A percentile compares a stretch with the other conserved stretches of the same genome.
phyloP scores from a whole-genome alignment of 192 early-diverging fungal genomes.

The Coemansia brasiliensis region DNA sequence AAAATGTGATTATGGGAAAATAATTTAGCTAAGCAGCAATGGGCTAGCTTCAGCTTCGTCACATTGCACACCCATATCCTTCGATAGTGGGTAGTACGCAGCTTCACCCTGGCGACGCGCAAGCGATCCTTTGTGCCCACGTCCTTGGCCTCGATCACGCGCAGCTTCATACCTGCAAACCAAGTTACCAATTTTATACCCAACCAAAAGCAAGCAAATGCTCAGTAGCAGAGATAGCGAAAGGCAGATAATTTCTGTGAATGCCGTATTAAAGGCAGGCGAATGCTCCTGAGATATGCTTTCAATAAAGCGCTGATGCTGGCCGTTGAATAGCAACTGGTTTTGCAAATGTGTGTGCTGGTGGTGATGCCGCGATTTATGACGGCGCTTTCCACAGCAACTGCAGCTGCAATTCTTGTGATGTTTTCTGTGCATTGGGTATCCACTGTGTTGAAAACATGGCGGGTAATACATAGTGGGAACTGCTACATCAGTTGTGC shows the following conservation, averaged over 20 bases:
- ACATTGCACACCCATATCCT: background rate
- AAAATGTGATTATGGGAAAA: too few relatives aligned
- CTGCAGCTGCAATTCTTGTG: constrained; percentile 3
- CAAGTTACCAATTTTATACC: constrained; percentile 37
- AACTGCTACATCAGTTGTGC: background rate
- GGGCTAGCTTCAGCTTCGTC: constrained; percentile 4
- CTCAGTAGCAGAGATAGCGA: constrained; percentile 25
- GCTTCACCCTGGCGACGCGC: constrained; percentile 1
- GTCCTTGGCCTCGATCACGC: constrained; percentile 4
- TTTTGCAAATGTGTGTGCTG: background rate
- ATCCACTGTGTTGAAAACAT: background rate
- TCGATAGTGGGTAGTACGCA: background rate
- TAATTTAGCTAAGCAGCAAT: background rate
- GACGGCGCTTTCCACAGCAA: constrained; percentile 1
- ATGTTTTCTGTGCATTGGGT: constrained; percentile 2
- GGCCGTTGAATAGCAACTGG: background rate
- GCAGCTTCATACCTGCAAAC: constrained; percentile 28
- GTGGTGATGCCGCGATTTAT: constrained; percentile 6
- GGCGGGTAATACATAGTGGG: background rate
- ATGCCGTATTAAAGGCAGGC: constrained; percentile 12
- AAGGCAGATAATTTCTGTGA: constrained; percentile 23
- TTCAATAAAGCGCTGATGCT: background rate
- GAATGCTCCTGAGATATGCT: background rate
- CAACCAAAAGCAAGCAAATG: constrained; percentile 29
- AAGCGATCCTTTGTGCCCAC: constrained; percentile 8